These are phyloP conservation scores for Conticribra weissflogii DNA, from an alignment of 108 stramenopile genomes.

Conservation along the genomic window DNA sequence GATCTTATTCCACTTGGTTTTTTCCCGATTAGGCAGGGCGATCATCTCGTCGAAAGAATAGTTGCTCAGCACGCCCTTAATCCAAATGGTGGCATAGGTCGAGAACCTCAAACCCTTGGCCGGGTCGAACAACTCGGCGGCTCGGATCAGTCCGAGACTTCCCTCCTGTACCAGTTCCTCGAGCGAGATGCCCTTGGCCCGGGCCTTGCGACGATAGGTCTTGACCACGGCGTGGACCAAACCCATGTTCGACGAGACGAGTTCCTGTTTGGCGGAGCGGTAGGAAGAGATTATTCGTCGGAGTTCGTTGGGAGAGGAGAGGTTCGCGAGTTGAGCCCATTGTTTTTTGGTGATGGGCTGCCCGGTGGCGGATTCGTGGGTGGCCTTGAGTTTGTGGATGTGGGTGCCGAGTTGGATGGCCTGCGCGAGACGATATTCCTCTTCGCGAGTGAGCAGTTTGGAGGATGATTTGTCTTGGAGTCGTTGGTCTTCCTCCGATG, in stretches of 20 bases:
- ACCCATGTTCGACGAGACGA: conserved; percentile 82
- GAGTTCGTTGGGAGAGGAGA: conserved; percentile 55
- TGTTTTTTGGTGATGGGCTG: conserved; percentile 52
- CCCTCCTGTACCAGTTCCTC: conserved; percentile 96
- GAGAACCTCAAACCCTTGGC: conserved; percentile 85
- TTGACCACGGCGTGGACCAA: conserved; percentile 80
- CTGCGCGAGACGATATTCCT: conserved; percentile 72
- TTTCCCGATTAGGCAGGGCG: conserved; percentile 66
- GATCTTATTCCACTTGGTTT: conserved; percentile 78
- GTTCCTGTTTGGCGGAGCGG: conserved; percentile 69
- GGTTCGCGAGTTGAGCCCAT: conserved; percentile 69
- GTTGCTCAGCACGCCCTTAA: conserved; percentile 85
- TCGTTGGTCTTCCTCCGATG: neutral
- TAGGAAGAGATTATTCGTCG: conserved; percentile 66
- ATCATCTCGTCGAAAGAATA: conserved; percentile 59
- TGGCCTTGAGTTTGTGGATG: conserved; percentile 63
- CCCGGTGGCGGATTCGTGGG: conserved; percentile 47
- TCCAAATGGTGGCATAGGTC: conserved; percentile 99
- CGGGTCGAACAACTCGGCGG: conserved; percentile 94
- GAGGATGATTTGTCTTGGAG: neutral
- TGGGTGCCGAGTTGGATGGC: conserved; percentile 75
- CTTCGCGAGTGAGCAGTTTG: conserved; percentile 54
- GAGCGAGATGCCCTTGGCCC: conserved; percentile 41
- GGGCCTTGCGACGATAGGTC: conserved; percentile 38
- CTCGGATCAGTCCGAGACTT: conserved; percentile 86